Evolutionary conservation across 1,139 yeast genomes (phyloP).

Genomic region (Yamadazyma atlantica): DNA sequence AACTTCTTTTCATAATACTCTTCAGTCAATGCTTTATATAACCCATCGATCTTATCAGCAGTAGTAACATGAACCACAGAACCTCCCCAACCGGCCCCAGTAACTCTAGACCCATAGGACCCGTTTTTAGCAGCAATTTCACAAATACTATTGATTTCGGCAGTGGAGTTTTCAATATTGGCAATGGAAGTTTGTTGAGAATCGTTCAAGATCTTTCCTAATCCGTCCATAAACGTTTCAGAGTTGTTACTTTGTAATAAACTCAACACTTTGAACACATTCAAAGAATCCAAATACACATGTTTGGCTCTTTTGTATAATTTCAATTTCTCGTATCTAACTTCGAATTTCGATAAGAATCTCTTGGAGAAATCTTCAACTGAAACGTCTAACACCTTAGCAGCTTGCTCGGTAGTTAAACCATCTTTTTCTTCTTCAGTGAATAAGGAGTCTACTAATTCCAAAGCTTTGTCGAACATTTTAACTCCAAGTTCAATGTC

Average conservation of each 20-base stretch:
- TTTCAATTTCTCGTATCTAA: conserved; percentile 54
- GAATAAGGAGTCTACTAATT: conserved; percentile 40
- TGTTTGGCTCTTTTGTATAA: conserved; percentile 62
- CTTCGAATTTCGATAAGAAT: conserved; percentile 57
- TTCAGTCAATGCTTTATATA: conserved; percentile 46
- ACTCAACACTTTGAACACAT: conserved; percentile 54
- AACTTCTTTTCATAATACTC: conserved; percentile 51
- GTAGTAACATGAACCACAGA: conserved; percentile 66
- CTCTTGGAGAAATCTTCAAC: conserved; percentile 41
- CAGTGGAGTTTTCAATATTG: conserved; percentile 53
- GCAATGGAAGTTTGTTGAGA: conserved; percentile 55
- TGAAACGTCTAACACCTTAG: conserved; percentile 42
- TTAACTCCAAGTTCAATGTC: conserved; percentile 46
- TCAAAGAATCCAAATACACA: conserved; percentile 61
- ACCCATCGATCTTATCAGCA: conserved; percentile 39
- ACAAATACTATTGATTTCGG: conserved; percentile 55
- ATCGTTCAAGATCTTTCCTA: conserved; percentile 59
- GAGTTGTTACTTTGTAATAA: conserved; percentile 24
- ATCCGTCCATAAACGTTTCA: conserved; percentile 31
- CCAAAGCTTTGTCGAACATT: conserved; percentile 39
- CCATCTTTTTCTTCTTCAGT: conserved; percentile 39
- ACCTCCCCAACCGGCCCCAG: conserved; percentile 87
- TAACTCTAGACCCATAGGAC: conserved; percentile 64
- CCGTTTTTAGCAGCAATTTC: conserved; percentile 55
- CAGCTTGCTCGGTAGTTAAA: conserved; percentile 51